These are phyloP conservation scores for Psophocarpus tetragonolobus DNA, from an alignment of 306 rosid species.

Conservation along the genomic window DNA sequence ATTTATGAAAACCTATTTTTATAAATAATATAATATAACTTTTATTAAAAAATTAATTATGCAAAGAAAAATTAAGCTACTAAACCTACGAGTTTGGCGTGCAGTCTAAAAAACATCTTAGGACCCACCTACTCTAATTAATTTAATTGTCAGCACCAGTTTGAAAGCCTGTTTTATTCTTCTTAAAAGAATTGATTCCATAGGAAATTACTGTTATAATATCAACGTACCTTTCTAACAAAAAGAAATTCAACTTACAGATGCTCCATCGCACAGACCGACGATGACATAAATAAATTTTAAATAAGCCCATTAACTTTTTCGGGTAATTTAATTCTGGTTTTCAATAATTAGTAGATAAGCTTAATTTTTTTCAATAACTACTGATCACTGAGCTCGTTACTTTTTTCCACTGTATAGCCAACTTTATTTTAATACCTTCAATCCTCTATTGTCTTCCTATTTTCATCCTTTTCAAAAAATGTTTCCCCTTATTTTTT, in stretches of 20 bases:
- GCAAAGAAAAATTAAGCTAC: too few relatives aligned
- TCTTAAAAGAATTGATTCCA: neutral
- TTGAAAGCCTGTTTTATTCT: neutral
- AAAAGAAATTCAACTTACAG: slow-evolving; percentile 5
- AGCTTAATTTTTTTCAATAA: neutral
- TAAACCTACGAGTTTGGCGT: too few relatives aligned
- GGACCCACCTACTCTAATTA: neutral
- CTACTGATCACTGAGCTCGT: too few relatives aligned
- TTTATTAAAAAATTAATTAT: too few relatives aligned
- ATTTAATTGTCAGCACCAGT: neutral
- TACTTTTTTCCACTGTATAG: neutral
- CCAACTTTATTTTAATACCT: too few relatives aligned
- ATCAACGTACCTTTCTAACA: slow-evolving; percentile 6
- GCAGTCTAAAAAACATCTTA: too few relatives aligned
- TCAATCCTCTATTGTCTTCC: neutral
- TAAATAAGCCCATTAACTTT: neutral
- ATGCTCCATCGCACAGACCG: slow-evolving; percentile 1
- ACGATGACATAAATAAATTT: slow-evolving; percentile 4
- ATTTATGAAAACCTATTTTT: too few relatives aligned
- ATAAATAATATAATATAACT: too few relatives aligned
- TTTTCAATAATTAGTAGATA: neutral
- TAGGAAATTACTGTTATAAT: neutral
- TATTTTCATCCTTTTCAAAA: too few relatives aligned
- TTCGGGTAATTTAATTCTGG: neutral
- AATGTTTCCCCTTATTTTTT: too few relatives aligned